phyloP scores from a whole-genome alignment of 495 filamentous ascomycete genomes.

The Penicillium maclennaniae region DNA sequence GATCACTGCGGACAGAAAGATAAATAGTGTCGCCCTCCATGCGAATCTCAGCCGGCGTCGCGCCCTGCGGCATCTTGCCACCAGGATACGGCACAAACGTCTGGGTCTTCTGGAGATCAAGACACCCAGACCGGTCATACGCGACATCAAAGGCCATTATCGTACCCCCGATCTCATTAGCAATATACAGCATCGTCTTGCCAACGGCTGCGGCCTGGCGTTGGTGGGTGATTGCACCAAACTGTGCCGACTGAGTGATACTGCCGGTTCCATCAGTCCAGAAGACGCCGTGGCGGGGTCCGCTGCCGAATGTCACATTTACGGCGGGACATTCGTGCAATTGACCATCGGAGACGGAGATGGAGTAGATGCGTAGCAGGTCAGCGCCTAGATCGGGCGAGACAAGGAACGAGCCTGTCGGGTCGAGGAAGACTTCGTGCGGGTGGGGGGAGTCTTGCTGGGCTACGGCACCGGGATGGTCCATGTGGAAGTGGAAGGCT shows the following conservation, averaged over 20 bases:
- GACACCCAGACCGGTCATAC: constrained; percentile 45
- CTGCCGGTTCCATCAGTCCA: constrained; percentile 24
- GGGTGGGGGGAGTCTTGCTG: constrained; percentile 68
- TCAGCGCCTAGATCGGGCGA: constrained; percentile 72
- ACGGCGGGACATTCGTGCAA: constrained; percentile 25
- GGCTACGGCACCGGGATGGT: constrained; percentile 44
- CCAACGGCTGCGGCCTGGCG: constrained; percentile 26
- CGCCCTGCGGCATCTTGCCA: constrained; percentile 25
- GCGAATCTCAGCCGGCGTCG: constrained; percentile 38
- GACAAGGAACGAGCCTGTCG: constrained; percentile 59
- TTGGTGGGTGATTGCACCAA: not conserved
- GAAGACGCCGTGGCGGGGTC: constrained; percentile 68
- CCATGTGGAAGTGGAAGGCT: constrained; percentile 49
- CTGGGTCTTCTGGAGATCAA: constrained; percentile 37
- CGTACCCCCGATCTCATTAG: constrained; percentile 58
- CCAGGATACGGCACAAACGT: constrained; percentile 29
- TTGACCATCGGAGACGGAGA: constrained; percentile 39
- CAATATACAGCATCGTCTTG: constrained; percentile 53
- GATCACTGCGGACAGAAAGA: constrained; percentile 43
- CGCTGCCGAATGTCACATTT: constrained; percentile 47
- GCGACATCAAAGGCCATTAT: constrained; percentile 55
- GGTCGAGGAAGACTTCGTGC: constrained; percentile 67
- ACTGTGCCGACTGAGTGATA: not conserved
- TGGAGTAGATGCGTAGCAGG: constrained; percentile 59
- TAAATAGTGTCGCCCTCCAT: constrained; percentile 27